Evolutionary conservation across 345 rosid species (phyloP).

Genomic region (Syzygium aromaticum): DNA sequence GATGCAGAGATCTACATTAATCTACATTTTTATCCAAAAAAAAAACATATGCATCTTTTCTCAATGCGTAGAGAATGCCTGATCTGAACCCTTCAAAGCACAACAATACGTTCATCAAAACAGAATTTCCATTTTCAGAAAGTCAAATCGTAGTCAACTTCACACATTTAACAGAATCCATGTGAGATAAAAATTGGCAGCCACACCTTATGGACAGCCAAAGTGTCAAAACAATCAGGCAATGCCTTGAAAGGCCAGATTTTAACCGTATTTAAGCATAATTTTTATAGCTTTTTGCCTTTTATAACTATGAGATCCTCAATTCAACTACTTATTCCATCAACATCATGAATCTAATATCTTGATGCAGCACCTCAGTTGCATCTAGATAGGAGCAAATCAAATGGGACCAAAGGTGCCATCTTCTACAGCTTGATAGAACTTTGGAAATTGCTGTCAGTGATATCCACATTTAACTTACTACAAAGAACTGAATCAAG

Average conservation of each 20-base stretch:
- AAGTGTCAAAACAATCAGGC: neutral
- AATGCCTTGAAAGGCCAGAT: neutral
- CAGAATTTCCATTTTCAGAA: neutral
- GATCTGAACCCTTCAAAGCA: neutral
- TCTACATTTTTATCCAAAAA: neutral
- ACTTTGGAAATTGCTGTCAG: neutral
- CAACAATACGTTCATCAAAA: neutral
- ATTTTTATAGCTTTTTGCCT: neutral
- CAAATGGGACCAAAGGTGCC: neutral
- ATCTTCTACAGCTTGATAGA: neutral
- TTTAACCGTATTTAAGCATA: neutral
- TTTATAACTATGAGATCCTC: neutral
- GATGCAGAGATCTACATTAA: neutral
- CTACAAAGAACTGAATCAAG: neutral
- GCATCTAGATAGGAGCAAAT: neutral
- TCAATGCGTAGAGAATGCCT: neutral
- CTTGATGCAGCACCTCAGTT: neutral
- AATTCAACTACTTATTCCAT: neutral
- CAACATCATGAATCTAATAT: neutral
- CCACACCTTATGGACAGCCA: neutral
- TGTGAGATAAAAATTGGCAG: neutral
- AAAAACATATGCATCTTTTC: neutral
- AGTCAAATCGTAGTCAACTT: neutral
- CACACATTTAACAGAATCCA: neutral
- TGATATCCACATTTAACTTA: neutral